Conservation (phyloP, 768 basidiomycete genomes). For the Naganishia friedmannii region DNA sequence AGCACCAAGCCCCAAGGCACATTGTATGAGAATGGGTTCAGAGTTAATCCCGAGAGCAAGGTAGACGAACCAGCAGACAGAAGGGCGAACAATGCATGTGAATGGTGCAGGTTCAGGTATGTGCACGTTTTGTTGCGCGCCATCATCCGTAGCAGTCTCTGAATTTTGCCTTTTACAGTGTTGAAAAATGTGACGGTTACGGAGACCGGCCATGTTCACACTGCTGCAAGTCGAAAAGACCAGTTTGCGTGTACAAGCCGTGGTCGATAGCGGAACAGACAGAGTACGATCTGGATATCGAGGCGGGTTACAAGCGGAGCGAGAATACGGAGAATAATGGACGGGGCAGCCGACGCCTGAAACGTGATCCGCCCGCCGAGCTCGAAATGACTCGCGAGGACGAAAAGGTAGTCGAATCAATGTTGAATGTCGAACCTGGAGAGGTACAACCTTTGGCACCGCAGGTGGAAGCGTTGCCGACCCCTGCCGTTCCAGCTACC, state of each 20-base stretch:
- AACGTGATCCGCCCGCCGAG: constrained; percentile 2
- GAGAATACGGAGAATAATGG: background rate
- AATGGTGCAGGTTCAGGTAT: constrained; percentile 10
- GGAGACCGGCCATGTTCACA: constrained; percentile 13
- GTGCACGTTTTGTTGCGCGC: background rate
- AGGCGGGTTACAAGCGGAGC: constrained; percentile 11
- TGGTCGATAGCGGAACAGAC: constrained; percentile 11
- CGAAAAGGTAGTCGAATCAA: background rate
- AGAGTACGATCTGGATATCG: constrained; percentile 8
- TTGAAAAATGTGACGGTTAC: constrained; percentile 15
- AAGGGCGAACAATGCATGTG: constrained; percentile 15
- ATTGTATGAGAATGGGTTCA: constrained; percentile 7
- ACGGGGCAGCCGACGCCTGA: constrained; percentile 10
- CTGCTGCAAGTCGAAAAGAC: constrained; percentile 16
- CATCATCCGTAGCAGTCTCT: background rate
- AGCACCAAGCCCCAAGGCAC: constrained; percentile 4
- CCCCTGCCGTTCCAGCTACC: background rate
- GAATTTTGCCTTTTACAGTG: background rate
- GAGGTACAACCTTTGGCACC: background rate
- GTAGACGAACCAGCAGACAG: constrained; percentile 23
- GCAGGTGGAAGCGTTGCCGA: background rate
- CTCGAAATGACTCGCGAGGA: constrained; percentile 11
- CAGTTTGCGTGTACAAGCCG: constrained; percentile 15
- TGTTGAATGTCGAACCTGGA: constrained; percentile 4
- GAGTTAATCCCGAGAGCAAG: background rate